A percentile compares a stretch with the other conserved stretches of the same genome.
These are phyloP conservation scores for Pugionium dolabratum DNA, from an alignment of 345 rosid species.

Conservation along the genomic window DNA sequence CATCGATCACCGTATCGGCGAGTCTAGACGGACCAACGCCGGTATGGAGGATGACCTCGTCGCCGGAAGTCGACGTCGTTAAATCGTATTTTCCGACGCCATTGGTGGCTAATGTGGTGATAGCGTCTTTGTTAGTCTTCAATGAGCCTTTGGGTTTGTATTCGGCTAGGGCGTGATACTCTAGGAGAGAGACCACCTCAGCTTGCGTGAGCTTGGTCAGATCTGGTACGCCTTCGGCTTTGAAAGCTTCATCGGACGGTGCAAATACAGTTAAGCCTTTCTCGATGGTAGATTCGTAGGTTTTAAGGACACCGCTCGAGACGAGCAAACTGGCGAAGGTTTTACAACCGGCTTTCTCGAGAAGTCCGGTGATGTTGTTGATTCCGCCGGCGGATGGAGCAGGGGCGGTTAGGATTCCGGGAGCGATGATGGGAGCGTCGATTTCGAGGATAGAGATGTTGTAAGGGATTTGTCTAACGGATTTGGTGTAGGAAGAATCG, in stretches of 20 bases:
- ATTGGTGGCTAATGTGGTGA: conserved; percentile 70
- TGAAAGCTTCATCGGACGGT: conserved; percentile 87
- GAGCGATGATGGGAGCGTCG: conserved; percentile 66
- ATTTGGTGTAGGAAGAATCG: conserved; percentile 67
- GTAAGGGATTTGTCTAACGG: conserved; percentile 80
- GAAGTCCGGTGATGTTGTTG: conserved; percentile 65
- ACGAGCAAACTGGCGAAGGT: conserved; percentile 64
- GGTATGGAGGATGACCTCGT: conserved; percentile 70
- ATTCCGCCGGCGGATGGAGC: conserved; percentile 57
- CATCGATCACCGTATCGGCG: conserved; percentile 69
- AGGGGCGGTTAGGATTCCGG: conserved; percentile 63
- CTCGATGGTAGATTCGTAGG: conserved; percentile 55
- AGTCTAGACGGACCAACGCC: conserved; percentile 70
- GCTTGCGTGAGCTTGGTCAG: conserved; percentile 72
- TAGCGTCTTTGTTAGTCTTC: conserved; percentile 58
- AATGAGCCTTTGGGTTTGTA: conserved; percentile 71
- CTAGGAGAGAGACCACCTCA: conserved; percentile 67
- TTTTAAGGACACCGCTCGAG: conserved; percentile 75
- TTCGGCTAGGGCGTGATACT: conserved; percentile 64
- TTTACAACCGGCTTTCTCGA: conserved; percentile 88
- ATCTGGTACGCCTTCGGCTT: conserved; percentile 69
- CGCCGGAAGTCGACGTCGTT: conserved; percentile 60
- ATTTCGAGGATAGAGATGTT: conserved; percentile 75
- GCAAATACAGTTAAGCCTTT: conserved; percentile 91
- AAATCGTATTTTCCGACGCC: conserved; percentile 73